phyloP scores from a whole-genome alignment of 805 yeast species.

The Jamesozyma hellenica region DNA sequence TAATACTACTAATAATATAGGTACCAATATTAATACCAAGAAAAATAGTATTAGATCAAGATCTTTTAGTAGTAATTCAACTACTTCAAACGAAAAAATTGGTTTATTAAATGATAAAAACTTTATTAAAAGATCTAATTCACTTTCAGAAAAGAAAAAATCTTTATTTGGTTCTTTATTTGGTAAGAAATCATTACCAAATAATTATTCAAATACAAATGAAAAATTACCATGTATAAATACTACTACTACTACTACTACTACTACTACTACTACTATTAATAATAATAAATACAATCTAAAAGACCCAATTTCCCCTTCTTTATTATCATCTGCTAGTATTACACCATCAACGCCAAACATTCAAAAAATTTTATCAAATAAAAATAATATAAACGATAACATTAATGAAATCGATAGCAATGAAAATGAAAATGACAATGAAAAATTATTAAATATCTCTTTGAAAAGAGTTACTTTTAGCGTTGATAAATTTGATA shows the following conservation, averaged over 20 bases:
- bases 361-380: too few relatives aligned
- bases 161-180: constrained; percentile 24
- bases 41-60: too few relatives aligned
- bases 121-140: constrained; percentile 11
- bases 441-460: constrained; percentile 11
- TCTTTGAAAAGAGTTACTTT: constrained; percentile 59
- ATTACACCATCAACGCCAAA: too few relatives aligned
- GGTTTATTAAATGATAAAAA: too few relatives aligned
- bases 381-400: too few relatives aligned
- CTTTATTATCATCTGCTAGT: neutral
- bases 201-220: neutral
- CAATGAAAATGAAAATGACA: too few relatives aligned
- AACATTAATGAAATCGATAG: too few relatives aligned
- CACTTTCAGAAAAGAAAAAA: constrained; percentile 17
- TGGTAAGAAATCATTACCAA: constrained; percentile 11
- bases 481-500: constrained; percentile 58
- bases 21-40: too few relatives aligned
- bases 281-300: too few relatives aligned
- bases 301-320: neutral
- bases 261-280: neutral
- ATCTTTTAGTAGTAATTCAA: too few relatives aligned
- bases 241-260: neutral
- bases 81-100: too few relatives aligned
- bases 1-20: neutral
- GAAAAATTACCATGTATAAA: neutral